Evolutionary conservation across 2,329 filamentous ascomycete species (phyloP), one percentile per base, ranked within the genome.

Genomic region (Cladosporium sp.): DNA sequence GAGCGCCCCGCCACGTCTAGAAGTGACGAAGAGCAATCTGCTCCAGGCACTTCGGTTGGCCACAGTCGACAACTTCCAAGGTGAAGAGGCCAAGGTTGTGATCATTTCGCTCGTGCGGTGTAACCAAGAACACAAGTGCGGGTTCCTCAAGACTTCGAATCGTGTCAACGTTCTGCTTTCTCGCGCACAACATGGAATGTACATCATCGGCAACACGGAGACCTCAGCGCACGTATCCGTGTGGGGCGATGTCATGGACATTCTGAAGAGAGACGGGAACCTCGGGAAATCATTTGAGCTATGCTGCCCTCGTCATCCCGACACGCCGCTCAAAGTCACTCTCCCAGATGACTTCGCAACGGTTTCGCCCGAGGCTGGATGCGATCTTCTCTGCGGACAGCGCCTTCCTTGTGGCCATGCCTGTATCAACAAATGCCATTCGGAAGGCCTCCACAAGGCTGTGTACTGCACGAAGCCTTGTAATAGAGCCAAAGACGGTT

Each of bases 1-100:
- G 9, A 38, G 13, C 13, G 4, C 9, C 10, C 48, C 31, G 9
- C 48, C 41, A 10, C 38, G 38, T 22, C 28, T 35, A 9, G 38
- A 31, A 11, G 49, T 51, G 4, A 40, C 22, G 32, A 51, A 40
- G 18, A 69, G 4, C 9, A 73, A 69, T 0, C 68, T 83, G 0
- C 61, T 76, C 0, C 70, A 78, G 19, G 72, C 70, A 1, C 64
- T 86, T 3, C 70, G 80, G 4, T 66, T 85, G 0, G 83, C 84
- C 0, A 89, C 84, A 0, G 78, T 89, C 0, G 65, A 68, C 58
- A 90, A 89, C 57, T 90, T 88, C 51, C 85, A 91, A 59, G 87
- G 86, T 0, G 86, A 91, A 63, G 86, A 91, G 60, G 84, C 83
- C 1, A 84, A 86, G 48, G 72, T 91, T 6, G 73, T 91, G 0